Evolutionary conservation across 257 asterid genomes (phyloP), one percentile per base, ranked within the genome.

Genomic region (Gentiana dahurica): DNA sequence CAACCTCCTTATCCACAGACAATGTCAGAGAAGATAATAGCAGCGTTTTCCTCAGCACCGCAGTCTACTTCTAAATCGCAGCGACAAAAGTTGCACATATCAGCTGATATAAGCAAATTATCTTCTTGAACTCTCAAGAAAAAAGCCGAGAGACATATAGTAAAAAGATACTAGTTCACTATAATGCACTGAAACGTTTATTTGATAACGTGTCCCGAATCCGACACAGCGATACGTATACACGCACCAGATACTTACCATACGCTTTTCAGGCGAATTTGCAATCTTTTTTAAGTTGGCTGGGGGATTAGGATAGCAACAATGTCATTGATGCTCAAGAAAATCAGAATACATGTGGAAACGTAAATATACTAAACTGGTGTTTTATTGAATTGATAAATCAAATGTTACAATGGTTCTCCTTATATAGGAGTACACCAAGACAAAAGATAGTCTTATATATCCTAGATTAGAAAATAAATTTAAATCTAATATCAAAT

Each of bases 1-100:
- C 37, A 73, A 89, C 97, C 95, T 89, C 97, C 71, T 86, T 80
- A 73, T 89, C 97, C 51, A 89, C 92, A 15, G 76, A 79, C 75
- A 89, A 70, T 34, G 97, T 77, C 78, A 53, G 84, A 77, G 68
- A 60, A 72, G 51, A 86, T 87, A 57, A 89, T 89, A 11, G 15
- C 63, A 57, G 89, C 95, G 57, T 75, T 77, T 66, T 77, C 84
- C 7, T 89, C 79, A 32, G 89, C 77, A 58, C 74, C 76, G 15
- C 74, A 81, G 75, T 89, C 85, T 36, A 89, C 92, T 75, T 89
- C 95, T 75, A 89, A 77, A 73, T 86, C 68, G 65, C 97, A 85
- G 84, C 71, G 73, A 47, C 54, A 47, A 39, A 3, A 39, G 4
- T 39, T 6, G 3, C 44, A 66, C 6, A 6, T 39, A 39, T 39